Evolutionary conservation across 805 yeast genomes (phyloP), one percentile per base, ranked within the genome.

Genomic region (Kodamaea jinghongensis): DNA sequence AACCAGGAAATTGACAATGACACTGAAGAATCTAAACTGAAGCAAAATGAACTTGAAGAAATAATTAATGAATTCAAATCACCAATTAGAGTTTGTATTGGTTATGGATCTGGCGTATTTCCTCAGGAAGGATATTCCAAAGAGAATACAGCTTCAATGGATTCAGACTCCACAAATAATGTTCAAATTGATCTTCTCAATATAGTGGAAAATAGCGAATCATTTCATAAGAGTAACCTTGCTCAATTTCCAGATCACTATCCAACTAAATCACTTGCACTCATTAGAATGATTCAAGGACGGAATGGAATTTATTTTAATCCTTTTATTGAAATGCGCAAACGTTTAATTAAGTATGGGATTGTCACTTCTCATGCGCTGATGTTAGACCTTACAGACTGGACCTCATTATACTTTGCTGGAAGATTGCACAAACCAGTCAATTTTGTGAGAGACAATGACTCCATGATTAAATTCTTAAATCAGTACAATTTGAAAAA

Each of bases 391-490:
- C 65, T 93, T 17, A 68, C 77, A n/a, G 78, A 83, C 40, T 93
- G 99, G 99, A 70, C 79, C 20, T 76, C 89, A 0, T 74, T 93
- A 51, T 93, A 93, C 53, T 55, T 93, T 13, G 95, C 96, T 2
- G 99, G 99, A 1, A 71, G 99, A 46, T 67, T 93, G 42, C 99
- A 93, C 52, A 93, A 93, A 54, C 99, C 99, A 0, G 95, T 91
- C 4, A 83, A 85, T 44, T 73, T 86, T 25, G 58, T 86, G 28
- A 74, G 79, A 46, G 86, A 81, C 51, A 38, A 43, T 1, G 81
- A 82, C 42, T 71, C 82, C 1, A 70, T 76, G 52, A 71, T 86
- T 6, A 70, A 77, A 40, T 76, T 82, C 41, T 69, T 84, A 52
- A 85, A 86, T 53, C 90, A 86, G 52, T 76, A 73, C 46, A 93